Percentiles rank a stretch among this genome's conserved stretches.
Evolutionary conservation across 768 basidiomycete species (phyloP).

Genomic region (Candolleomyces eurysporus): DNA sequence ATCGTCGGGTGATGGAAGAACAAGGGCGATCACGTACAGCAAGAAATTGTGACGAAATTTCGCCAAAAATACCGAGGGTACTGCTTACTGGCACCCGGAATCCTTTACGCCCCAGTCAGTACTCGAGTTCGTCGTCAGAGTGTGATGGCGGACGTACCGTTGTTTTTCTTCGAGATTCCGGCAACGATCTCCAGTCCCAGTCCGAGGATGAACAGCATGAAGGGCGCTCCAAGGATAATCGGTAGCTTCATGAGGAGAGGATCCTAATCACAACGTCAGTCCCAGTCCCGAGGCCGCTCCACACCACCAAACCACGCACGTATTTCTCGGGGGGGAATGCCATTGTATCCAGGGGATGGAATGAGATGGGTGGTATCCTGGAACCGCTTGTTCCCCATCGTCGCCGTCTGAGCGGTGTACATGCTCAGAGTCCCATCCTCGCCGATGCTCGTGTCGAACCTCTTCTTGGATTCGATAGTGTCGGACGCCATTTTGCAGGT

Average conservation of each 20-base stretch:
- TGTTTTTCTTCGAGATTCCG: constrained; percentile 35
- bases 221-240: constrained; percentile 35
- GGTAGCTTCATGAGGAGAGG: constrained; percentile 33
- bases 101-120: constrained; percentile 31
- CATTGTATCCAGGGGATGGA: constrained; percentile 37
- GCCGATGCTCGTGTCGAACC: background rate
- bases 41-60: constrained; percentile 47
- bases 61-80: constrained; percentile 49
- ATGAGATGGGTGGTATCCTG: constrained; percentile 48
- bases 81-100: constrained; percentile 51
- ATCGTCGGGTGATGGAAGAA: background rate
- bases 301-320: constrained; percentile 31
- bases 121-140: constrained; percentile 1
- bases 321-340: constrained; percentile 35
- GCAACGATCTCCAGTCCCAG: constrained; percentile 47
- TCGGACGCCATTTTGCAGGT: too few species aligned
- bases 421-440: background rate
- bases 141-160: constrained; percentile 32
- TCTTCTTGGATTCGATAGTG: background rate
- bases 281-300: background rate
- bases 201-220: constrained; percentile 45
- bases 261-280: constrained; percentile 20
- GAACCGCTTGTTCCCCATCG: constrained; percentile 31
- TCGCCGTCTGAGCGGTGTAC: background rate
- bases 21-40: constrained; percentile 28